Evolutionary conservation across 2,329 filamentous ascomycete genomes (phyloP), one percentile per base, ranked within the genome.

Genomic region (Raffaelea arxii): DNA sequence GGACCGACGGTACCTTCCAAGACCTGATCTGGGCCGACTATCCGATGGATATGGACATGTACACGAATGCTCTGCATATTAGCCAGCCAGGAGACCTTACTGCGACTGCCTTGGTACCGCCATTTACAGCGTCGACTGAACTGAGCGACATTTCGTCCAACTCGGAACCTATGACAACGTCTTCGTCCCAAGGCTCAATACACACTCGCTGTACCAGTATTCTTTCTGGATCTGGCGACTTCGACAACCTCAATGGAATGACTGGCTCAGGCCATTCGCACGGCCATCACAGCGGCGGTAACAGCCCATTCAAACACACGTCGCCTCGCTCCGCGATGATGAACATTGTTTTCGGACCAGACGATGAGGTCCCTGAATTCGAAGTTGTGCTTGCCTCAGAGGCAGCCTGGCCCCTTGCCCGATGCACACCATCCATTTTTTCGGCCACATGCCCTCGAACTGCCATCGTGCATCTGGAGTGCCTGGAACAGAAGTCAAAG

Each of bases 401-500:
- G 51, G 64, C 64, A 2, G 68, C 66, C 1, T 77, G 72, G 73
- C 71, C 72, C 12, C 54, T 76, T 25, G 72, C 71, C 4, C 64
- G 70, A 18, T 75, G 73, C 55, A 75, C 70, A 47, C 68, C 66
- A 1, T 65, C 64, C 2, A 59, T 65, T 12, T 70, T 63, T 51
- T 69, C 70, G 0, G 66, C 62, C 3, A 57, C 62, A 1, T 75
- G 71, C 43, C 71, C 69, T 0, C 64, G 68, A 4, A 75, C 72
- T 7, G 71, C 71, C 4, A 70, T 74, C 27, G 62, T 72, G 22
- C 71, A 76, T 49, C 62, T 76, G 0, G 71, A 75, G 54, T 70
- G 65, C 40, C 58, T 77, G 22, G 71, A 74, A 53, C 64, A 69
- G 22, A 70, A 69, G 51, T 71, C 69, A 3, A 72, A 69, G 48